These are phyloP conservation scores for Komagataella pseudopastoris DNA, from an alignment of 805 yeast genomes.

Conservation along the genomic window DNA sequence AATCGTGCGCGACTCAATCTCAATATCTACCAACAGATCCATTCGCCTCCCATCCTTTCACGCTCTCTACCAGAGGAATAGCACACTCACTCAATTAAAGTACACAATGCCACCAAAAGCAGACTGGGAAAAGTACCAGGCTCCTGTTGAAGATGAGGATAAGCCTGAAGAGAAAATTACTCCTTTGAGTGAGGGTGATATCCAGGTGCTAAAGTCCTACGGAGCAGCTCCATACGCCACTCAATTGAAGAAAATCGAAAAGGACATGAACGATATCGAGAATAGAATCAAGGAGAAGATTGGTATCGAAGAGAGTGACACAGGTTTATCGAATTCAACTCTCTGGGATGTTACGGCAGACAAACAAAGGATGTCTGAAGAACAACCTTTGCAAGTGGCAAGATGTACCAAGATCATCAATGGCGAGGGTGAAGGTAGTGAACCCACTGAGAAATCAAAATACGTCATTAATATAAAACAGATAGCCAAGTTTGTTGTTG, in stretches of 20 bases:
- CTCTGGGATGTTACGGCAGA: slow-evolving; percentile 98
- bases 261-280: slow-evolving; percentile 77
- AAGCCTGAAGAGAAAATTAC: slow-evolving; percentile 57
- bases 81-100: background rate
- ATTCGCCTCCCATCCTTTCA: slow-evolving; percentile 6
- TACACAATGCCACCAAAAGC: slow-evolving; percentile 82
- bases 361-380: slow-evolving; percentile 82
- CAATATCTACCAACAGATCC: slow-evolving; percentile 2
- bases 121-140: slow-evolving; percentile 95
- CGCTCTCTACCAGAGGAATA: slow-evolving; percentile 7
- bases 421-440: slow-evolving; percentile 23
- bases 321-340: slow-evolving; percentile 95
- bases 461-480: slow-evolving; percentile 96
- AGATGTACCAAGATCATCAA: slow-evolving; percentile 95
- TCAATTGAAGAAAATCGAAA: slow-evolving; percentile 68
- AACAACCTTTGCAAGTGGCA: slow-evolving; percentile 96
- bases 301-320: slow-evolving; percentile 90
- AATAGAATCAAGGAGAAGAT: slow-evolving; percentile 84
- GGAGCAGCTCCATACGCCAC: slow-evolving; percentile 95
- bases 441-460: slow-evolving; percentile 50
- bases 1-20: slow-evolving; percentile 1
- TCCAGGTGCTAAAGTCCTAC: slow-evolving; percentile 91
- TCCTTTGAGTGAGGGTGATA: slow-evolving; percentile 92
- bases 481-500: slow-evolving; percentile 95
- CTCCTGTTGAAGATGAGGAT: slow-evolving; percentile 61